Percentiles rank a stretch among this genome's conserved stretches.
These are phyloP conservation scores for Sordariomycetes sp. DNA, from an alignment of 2,329 filamentous ascomycete genomes.

Conservation along the genomic window DNA sequence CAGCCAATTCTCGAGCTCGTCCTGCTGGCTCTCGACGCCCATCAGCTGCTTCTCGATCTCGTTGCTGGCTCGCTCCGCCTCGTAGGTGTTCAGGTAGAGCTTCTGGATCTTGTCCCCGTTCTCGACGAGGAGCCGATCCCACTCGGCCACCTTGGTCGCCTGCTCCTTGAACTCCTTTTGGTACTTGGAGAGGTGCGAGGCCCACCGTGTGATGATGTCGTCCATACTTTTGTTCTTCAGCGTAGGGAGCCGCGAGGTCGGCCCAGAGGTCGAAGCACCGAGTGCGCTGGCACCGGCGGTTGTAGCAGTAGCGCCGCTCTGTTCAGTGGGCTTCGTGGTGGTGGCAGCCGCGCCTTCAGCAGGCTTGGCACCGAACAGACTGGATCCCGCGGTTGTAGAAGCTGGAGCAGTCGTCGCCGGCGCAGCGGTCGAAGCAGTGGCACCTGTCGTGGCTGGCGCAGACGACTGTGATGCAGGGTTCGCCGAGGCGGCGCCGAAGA, in stretches of 20 bases:
- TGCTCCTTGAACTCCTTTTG: slow-evolving; percentile 94
- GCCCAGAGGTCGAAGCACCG: slow-evolving; percentile 65
- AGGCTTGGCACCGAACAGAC: slow-evolving; percentile 20
- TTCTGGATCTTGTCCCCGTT: slow-evolving; percentile 94
- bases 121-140: slow-evolving; percentile 86
- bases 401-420: slow-evolving; percentile 11
- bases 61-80: slow-evolving; percentile 82
- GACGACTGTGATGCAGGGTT: slow-evolving; percentile 15
- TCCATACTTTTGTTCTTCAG: slow-evolving; percentile 99
- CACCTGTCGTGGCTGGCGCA: slow-evolving; percentile 16
- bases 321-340: slow-evolving; percentile 11
- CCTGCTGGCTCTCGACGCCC: slow-evolving; percentile 82
- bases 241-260: slow-evolving; percentile 72
- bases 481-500: slow-evolving; percentile 11
- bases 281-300: slow-evolving; percentile 27
- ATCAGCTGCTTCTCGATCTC: slow-evolving; percentile 89
- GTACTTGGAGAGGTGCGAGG: slow-evolving; percentile 86
- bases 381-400: slow-evolving; percentile 11
- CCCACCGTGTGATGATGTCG: slow-evolving; percentile 95
- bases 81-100: slow-evolving; percentile 81
- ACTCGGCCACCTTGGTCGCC: slow-evolving; percentile 72
- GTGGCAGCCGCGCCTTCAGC: slow-evolving; percentile 17
- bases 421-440: slow-evolving; percentile 7
- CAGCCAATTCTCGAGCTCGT: slow-evolving; percentile 77
- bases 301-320: slow-evolving; percentile 13